Evolutionary conservation across 495 filamentous ascomycete genomes (phyloP).

Genomic region (Extremus antarcticus): DNA sequence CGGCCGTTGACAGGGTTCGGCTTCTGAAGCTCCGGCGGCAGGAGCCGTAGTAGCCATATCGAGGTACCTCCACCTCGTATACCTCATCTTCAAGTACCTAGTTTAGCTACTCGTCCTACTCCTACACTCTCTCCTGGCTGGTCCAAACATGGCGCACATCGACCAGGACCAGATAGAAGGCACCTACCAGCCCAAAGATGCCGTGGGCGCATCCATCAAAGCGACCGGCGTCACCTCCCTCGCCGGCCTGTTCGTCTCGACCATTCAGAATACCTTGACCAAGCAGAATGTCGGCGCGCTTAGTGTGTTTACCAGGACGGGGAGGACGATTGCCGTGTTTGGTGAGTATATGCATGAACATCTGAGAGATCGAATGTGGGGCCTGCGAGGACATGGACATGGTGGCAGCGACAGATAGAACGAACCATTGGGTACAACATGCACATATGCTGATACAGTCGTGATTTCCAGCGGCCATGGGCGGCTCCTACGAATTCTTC

Average conservation of each 20-base stretch:
- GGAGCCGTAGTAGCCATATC: too few relatives aligned
- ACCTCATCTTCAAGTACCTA: too few relatives aligned
- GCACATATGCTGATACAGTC: conserved; percentile 8
- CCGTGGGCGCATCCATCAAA: conserved; percentile 53
- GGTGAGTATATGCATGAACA: conserved; percentile 48
- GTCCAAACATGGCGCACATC: background rate
- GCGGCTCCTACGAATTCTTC: conserved; percentile 68
- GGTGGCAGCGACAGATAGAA: background rate
- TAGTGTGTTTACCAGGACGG: conserved; percentile 64
- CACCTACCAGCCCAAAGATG: conserved; percentile 69
- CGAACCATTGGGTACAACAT: background rate
- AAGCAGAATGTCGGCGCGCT: conserved; percentile 66
- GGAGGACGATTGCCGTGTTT: conserved; percentile 53
- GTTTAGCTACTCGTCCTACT: too few relatives aligned
- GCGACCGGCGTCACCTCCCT: conserved; percentile 52
- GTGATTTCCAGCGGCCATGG: conserved; percentile 58
- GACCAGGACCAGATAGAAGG: background rate
- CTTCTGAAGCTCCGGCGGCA: too few relatives aligned
- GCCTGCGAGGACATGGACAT: background rate
- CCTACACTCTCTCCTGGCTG: background rate
- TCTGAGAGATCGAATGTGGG: background rate
- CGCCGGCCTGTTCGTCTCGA: conserved; percentile 60
- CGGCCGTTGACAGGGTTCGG: too few relatives aligned
- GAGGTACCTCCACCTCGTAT: too few relatives aligned
- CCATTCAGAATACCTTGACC: conserved; percentile 73